Evolutionary conservation across 768 basidiomycete species (phyloP).

Genomic region (Trametes elegans): DNA sequence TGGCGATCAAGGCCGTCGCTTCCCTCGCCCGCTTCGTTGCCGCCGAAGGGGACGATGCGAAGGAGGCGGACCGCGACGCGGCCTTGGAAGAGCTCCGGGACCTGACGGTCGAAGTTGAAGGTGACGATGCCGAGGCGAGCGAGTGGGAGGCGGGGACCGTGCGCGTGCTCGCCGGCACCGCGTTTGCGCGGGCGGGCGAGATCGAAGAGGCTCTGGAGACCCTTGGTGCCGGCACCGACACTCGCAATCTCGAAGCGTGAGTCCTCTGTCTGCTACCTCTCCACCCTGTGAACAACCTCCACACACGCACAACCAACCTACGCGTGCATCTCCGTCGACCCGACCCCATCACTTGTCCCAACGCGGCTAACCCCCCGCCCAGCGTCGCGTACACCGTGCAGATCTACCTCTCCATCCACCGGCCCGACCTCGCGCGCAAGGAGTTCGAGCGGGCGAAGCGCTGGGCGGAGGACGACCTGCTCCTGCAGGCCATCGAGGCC

Average conservation of each 20-base stretch:
- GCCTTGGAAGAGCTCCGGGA: constrained; percentile 82
- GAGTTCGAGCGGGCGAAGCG: constrained; percentile 81
- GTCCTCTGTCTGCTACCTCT: constrained; percentile 30
- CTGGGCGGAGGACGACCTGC: constrained; percentile 86
- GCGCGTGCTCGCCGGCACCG: constrained; percentile 79
- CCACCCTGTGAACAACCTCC: too few species aligned
- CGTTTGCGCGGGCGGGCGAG: constrained; percentile 81
- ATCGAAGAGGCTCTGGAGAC: constrained; percentile 92
- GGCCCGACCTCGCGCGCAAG: constrained; percentile 82
- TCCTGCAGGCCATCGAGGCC: constrained; percentile 89
- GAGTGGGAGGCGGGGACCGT: constrained; percentile 72
- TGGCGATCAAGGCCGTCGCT: constrained; percentile 66
- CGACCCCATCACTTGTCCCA: too few species aligned
- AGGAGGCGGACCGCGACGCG: constrained; percentile 47
- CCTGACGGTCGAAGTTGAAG: constrained; percentile 82
- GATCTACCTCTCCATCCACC: constrained; percentile 87
- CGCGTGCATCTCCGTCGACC: not conserved
- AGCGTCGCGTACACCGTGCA: constrained; percentile 84
- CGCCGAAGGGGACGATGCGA: constrained; percentile 27
- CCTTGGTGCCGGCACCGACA: constrained; percentile 61
- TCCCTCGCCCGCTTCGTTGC: constrained; percentile 72
- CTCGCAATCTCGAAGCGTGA: constrained; percentile 85
- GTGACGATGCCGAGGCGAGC: constrained; percentile 66
- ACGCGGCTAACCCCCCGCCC: not conserved
- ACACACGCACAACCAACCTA: not conserved